Conservation (phyloP, 2,329 filamentous ascomycete species). For the Trichophyton schoenleinii region DNA sequence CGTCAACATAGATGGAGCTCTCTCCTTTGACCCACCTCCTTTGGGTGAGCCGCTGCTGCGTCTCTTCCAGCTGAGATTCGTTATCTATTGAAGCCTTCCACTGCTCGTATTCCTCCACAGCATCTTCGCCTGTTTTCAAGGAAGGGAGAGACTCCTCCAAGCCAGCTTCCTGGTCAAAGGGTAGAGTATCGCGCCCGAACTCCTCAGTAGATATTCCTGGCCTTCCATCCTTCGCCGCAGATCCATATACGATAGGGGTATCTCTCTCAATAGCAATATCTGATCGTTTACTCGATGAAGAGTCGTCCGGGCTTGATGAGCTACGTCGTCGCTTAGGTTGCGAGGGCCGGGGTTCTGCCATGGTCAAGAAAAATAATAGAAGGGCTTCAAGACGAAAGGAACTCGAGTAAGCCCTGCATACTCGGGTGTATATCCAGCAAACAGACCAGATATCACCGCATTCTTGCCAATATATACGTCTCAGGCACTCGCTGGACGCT, state of each 20-base stretch:
- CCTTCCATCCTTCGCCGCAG: neutral
- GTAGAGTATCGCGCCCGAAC: neutral
- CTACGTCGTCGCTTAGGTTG: neutral
- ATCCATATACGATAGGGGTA: neutral
- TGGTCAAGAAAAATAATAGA: neutral
- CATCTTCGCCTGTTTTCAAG: constrained; percentile 53
- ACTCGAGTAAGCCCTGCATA: neutral
- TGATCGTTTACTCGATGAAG: neutral
- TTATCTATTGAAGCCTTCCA: constrained; percentile 36
- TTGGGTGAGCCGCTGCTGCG: constrained; percentile 33
- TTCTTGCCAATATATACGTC: too few species aligned
- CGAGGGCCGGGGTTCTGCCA: neutral
- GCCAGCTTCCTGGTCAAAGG: constrained; percentile 1
- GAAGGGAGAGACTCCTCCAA: constrained; percentile 59
- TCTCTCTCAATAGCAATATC: neutral
- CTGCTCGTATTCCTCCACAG: constrained; percentile 65
- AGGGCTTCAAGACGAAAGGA: neutral
- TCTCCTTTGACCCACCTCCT: constrained; percentile 58
- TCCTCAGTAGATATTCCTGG: neutral
- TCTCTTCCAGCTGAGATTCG: constrained; percentile 34
- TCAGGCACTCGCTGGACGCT: too few species aligned
- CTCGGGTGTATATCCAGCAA: neutral
- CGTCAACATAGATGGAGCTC: constrained; percentile 92
- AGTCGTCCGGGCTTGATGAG: neutral
- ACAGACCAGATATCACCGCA: neutral